Conservation (phyloP, 495 filamentous ascomycete species). For the Penicillium simplicissimum region DNA sequence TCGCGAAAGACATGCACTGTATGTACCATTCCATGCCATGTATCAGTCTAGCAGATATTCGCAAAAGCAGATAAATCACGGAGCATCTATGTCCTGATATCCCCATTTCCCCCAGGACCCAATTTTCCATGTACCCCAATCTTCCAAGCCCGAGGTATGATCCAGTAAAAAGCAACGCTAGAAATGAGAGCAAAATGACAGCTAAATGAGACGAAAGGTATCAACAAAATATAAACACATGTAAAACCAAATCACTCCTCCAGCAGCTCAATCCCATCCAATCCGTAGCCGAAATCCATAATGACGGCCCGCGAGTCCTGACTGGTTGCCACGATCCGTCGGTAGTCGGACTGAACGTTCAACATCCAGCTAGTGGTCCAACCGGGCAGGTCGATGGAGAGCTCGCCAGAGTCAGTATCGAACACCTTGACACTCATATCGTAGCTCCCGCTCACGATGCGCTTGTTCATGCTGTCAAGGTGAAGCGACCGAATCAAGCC, state of each 20-base stretch:
- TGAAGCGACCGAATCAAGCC: constrained; percentile 85
- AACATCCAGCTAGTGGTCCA: constrained; percentile 97
- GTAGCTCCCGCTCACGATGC: constrained; percentile 89
- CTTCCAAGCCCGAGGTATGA: constrained; percentile 18
- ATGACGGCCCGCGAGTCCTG: constrained; percentile 89
- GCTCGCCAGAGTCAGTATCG: constrained; percentile 71
- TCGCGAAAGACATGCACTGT: background rate
- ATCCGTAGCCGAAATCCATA: constrained; percentile 68
- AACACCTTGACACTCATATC: constrained; percentile 93
- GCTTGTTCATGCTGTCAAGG: constrained; percentile 77
- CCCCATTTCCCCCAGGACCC: background rate
- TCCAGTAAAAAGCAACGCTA: constrained; percentile 19
- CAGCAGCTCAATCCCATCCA: constrained; percentile 50
- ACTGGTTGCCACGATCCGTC: constrained; percentile 87
- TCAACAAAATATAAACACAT: constrained; percentile 19
- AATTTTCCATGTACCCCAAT: constrained; percentile 9
- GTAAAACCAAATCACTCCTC: constrained; percentile 37
- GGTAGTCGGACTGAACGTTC: constrained; percentile 91
- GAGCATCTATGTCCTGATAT: constrained; percentile 15
- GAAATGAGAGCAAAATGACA: constrained; percentile 12
- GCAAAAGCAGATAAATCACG: constrained; percentile 4
- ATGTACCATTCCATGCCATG: constrained; percentile 11
- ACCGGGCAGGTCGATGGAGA: constrained; percentile 74
- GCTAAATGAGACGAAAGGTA: constrained; percentile 20
- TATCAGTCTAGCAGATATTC: constrained; percentile 6